Evolutionary conservation across 2,329 filamentous ascomycete genomes (phyloP), one percentile per base, ranked within the genome.

Genomic region (Cercospora sp.): DNA sequence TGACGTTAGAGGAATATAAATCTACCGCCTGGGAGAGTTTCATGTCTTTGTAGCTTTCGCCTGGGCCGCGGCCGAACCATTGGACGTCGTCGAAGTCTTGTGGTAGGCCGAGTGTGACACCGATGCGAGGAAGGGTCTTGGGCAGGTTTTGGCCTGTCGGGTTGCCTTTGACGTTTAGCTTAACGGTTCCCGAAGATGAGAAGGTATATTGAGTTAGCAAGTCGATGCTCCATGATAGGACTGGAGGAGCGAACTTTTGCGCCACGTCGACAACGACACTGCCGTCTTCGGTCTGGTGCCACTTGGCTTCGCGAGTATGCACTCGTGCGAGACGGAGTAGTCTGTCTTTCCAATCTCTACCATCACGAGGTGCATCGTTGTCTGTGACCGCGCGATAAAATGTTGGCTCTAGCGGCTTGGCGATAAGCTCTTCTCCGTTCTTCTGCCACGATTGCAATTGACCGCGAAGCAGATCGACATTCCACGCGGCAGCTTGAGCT

Each of bases 341-440:
- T 20, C 60, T 61, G 2, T 71, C 69, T 55, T 83, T 79, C 88
- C 89, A 91, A 71, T 89, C 86, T 5, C 82, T 83, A 3, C 85
- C 81, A 10, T 86, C 85, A 16, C 78, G 74, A 0, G 85, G 82
- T 0, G 81, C 79, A 73, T 91, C 89, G 72, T 91, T 91, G 76
- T 91, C 87, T 0, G 88, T 91, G 13, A 85, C 83, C 0, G 89
- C 86, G 4, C 89, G 86, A 84, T 87, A 90, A 78, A 91, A 87
- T 5, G 62, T 71, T 5, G 73, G 70, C 30, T 70, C 64, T 3
- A 75, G 33, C 4, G 72, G 66, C 31, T 72, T 64, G 1, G 70
- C 18, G 33, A 75, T 66, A 13, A 75, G 2, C 18, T 74, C 59
- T 16, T 65, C 67, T 59, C 70, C 70, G 13, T 64, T n/a, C 60